Evolutionary conservation across 495 filamentous ascomycete species (phyloP).

Genomic region (Tuber magnatum): DNA sequence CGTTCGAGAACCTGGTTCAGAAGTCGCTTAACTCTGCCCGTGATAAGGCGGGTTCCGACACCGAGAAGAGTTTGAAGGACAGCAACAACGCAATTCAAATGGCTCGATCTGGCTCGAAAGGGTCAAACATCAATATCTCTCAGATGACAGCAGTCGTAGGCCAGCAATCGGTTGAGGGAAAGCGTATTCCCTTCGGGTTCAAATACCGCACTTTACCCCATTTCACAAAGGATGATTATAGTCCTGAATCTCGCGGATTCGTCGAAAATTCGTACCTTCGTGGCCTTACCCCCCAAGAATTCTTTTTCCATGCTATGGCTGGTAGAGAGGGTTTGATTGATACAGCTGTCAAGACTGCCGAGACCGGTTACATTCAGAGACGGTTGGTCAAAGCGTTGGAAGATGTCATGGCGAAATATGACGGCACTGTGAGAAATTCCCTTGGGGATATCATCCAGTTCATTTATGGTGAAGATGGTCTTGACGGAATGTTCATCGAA

Average conservation of each 20-base stretch:
- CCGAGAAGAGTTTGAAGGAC: conserved; percentile 86
- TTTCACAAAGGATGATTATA: conserved; percentile 99
- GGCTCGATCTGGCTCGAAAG: conserved; percentile 93
- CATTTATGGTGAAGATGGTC: conserved; percentile 92
- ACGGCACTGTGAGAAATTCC: conserved; percentile 94
- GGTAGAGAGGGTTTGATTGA: conserved; percentile 99
- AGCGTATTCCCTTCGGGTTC: conserved; percentile 98
- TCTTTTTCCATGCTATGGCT: conserved; percentile 99
- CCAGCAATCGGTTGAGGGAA: conserved; percentile 95
- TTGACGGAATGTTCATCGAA: conserved; percentile 86
- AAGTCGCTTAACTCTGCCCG: conserved; percentile 89
- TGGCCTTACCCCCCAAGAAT: conserved; percentile 89
- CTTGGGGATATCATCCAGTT: conserved; percentile 96
- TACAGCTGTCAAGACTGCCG: conserved; percentile 98
- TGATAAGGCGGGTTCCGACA: conserved; percentile 88
- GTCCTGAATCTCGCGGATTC: conserved; percentile 91
- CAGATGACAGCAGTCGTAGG: conserved; percentile 98
- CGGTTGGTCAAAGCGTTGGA: conserved; percentile 96
- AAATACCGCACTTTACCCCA: conserved; percentile 96
- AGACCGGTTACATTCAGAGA: conserved; percentile 98
- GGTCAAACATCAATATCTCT: conserved; percentile 96
- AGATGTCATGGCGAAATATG: conserved; percentile 95
- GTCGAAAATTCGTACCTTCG: conserved; percentile 98
- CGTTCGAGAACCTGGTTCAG: conserved; percentile 92
- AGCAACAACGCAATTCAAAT: conserved; percentile 92